phyloP scores from a whole-genome alignment of 1,139 yeast species.

The Candida sp. region DNA sequence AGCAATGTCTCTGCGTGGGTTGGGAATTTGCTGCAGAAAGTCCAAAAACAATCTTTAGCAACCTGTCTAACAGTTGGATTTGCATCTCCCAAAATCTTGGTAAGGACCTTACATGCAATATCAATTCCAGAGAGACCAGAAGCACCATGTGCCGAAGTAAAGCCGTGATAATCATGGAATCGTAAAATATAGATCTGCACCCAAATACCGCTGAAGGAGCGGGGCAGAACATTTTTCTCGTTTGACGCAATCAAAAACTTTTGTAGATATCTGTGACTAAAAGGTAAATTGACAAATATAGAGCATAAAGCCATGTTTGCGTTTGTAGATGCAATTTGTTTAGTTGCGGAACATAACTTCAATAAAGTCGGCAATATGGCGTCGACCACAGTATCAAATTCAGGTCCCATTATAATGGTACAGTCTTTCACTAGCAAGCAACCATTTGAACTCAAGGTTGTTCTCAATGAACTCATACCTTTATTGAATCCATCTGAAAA shows the following conservation, averaged over 20 bases:
- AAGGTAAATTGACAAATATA: conserved; percentile 54
- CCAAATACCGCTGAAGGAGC: conserved; percentile 71
- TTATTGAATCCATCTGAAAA: conserved; percentile 65
- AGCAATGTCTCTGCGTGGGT: conserved; percentile 51
- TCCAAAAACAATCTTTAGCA: conserved; percentile 77
- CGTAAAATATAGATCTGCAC: conserved; percentile 58
- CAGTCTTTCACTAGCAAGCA: conserved; percentile 80
- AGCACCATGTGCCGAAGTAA: conserved; percentile 14
- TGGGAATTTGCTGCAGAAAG: conserved; percentile 47
- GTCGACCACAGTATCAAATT: conserved; percentile 63
- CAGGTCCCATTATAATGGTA: conserved; percentile 44
- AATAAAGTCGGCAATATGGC: conserved; percentile 54
- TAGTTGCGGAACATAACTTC: conserved; percentile 70
- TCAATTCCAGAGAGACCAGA: conserved; percentile 31
- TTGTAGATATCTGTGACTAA: conserved; percentile 49
- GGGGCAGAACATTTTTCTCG: conserved; percentile 71
- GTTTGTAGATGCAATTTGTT: conserved; percentile 72
- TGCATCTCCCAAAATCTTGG: conserved; percentile 71
- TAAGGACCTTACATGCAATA: conserved; percentile 48
- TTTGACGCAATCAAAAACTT: conserved; percentile 50
- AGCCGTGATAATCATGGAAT: conserved; percentile 30
- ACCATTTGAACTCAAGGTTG: conserved; percentile 75
- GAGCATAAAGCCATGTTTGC: conserved; percentile 70
- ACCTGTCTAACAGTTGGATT: conserved; percentile 77
- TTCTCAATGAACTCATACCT: conserved; percentile 71